Conservation (phyloP, 2,329 filamentous ascomycete species). For the Penicillium olsonii region DNA sequence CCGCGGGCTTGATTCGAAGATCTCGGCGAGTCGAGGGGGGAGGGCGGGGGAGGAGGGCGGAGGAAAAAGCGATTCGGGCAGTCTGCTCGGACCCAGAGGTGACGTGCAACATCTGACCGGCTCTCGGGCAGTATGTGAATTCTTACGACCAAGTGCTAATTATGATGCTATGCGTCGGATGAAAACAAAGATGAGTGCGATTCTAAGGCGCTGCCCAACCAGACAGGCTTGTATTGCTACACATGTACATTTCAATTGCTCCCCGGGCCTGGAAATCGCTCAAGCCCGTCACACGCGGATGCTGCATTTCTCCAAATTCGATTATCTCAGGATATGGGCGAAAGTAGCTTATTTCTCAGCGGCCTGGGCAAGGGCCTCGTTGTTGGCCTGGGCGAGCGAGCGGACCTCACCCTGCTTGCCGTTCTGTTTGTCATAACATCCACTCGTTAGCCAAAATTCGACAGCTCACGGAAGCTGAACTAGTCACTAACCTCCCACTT, state of each 20-base stretch:
- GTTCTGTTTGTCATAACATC: slow-evolving; percentile 61
- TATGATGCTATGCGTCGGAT: slow-evolving; percentile 7
- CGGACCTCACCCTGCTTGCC: slow-evolving; percentile 91
- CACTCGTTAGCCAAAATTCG: slow-evolving; percentile 32
- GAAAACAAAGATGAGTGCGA: slow-evolving; percentile 24
- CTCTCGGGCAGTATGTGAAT: slow-evolving; percentile 3
- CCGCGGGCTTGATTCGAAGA: slow-evolving; percentile 10
- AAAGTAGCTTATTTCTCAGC: slow-evolving; percentile 43
- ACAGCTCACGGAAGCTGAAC: neutral
- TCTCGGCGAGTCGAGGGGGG: slow-evolving; percentile 18
- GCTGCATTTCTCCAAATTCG: slow-evolving; percentile 22
- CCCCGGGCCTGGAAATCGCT: slow-evolving; percentile 18
- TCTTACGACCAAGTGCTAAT: slow-evolving; percentile 8
- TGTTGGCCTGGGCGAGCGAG: slow-evolving; percentile 64
- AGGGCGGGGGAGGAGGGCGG: slow-evolving; percentile 14
- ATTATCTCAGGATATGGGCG: slow-evolving; percentile 11
- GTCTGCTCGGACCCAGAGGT: slow-evolving; percentile 12
- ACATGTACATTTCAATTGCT: slow-evolving; percentile 35
- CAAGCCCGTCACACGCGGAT: slow-evolving; percentile 19
- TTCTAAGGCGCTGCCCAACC: slow-evolving; percentile 32
- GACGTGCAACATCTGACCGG: slow-evolving; percentile 22
- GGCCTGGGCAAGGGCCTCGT: slow-evolving; percentile 47
- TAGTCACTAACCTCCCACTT: slow-evolving; percentile 80
- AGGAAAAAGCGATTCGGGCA: slow-evolving; percentile 26
- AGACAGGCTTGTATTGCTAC: slow-evolving; percentile 41